Evolutionary conservation across 805 yeast genomes (phyloP).

Genomic region (Yamadazyma takamatsuzukensis): DNA sequence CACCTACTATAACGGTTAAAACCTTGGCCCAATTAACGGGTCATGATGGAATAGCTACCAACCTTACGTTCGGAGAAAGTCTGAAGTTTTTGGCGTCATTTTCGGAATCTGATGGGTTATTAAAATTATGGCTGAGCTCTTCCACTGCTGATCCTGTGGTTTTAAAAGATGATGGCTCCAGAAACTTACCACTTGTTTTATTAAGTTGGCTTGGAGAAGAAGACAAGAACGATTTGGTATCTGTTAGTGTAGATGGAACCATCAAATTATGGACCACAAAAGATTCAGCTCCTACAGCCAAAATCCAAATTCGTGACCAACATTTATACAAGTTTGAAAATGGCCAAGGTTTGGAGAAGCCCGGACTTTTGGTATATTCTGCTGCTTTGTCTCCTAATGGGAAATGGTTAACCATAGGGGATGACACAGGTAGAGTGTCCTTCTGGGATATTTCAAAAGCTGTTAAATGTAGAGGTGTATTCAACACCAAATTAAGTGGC

Average conservation of each 20-base stretch:
- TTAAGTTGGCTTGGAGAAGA: conserved; percentile 48
- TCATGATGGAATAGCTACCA: conserved; percentile 58
- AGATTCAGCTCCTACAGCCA: no score
- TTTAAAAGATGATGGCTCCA: conserved; percentile 26
- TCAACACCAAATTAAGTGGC: conserved; percentile 6
- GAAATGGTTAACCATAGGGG: conserved; percentile 57
- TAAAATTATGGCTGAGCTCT: conserved; percentile 74
- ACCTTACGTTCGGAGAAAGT: conserved; percentile 49
- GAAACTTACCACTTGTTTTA: conserved; percentile 50
- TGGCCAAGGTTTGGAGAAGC: not conserved
- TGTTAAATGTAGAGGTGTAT: conserved; percentile 7
- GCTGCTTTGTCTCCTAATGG: conserved; percentile 51
- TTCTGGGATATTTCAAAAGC: conserved; percentile 42
- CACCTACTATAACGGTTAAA: conserved; percentile 4
- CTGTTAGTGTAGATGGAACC: conserved; percentile 69
- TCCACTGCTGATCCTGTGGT: conserved; percentile 33
- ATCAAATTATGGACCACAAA: conserved; percentile 63
- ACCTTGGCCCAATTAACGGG: conserved; percentile 46
- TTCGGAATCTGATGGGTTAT: conserved; percentile 64
- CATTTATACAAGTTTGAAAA: conserved; percentile 14
- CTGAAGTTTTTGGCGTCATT: conserved; percentile 64
- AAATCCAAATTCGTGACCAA: not conserved
- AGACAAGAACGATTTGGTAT: conserved; percentile 24
- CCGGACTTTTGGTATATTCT: conserved; percentile 43
- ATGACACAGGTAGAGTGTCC: conserved; percentile 56